Base-by-base conservation (phyloP, 371 early-diverging fungal genomes). In the Rhizopus sp. region DNA sequence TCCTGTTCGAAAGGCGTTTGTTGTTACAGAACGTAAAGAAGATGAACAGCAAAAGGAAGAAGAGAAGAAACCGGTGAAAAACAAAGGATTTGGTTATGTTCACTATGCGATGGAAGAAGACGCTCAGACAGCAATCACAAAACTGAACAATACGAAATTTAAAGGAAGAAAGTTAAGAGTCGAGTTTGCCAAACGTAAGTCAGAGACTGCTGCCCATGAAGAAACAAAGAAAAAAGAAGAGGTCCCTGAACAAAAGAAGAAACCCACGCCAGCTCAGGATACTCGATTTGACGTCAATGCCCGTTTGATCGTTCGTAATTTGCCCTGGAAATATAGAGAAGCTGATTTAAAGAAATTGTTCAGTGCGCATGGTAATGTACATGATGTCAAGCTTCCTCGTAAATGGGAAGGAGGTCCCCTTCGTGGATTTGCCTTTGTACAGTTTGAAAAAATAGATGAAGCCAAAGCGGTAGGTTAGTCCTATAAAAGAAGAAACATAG, bases 61-160 rank as follows among this genome's bases (percentile, higher is more conserved):
- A n/a, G 72, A 75, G 53, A 60, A 44, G 53, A 62, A 44, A 56
- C 60, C 59, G 29, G 57, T 57, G 39, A 74, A 65, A 61, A 93
- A 92, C 77, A 87, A 84, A 50, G 97, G 97, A 2, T 93, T 82
- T 66, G 97, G 96, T 10, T 97, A 92, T 71, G 94, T 97, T 7
- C 88, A 90, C 55, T 97, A 70, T 74, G 95, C 93, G 4, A 64
- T 95, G 31, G 78, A 86, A 16, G 95, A 94, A 46, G 97, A 97
- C 77, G 97, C 97, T 4, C 76, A 79, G 42, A 73, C 83, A 29
- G 98, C 97, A 1, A 61, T 93, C 16, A 62, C 73, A 15, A 88
- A 89, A 51, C 75, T 93, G 12, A 83, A 86, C 47, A 77, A 80
- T 44, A 75, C 61, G 17, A 86, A 88, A 69, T 93, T 95, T 65